phyloP scores from a whole-genome alignment of 768 basidiomycete species.

The Nevesoporus exiguus region DNA sequence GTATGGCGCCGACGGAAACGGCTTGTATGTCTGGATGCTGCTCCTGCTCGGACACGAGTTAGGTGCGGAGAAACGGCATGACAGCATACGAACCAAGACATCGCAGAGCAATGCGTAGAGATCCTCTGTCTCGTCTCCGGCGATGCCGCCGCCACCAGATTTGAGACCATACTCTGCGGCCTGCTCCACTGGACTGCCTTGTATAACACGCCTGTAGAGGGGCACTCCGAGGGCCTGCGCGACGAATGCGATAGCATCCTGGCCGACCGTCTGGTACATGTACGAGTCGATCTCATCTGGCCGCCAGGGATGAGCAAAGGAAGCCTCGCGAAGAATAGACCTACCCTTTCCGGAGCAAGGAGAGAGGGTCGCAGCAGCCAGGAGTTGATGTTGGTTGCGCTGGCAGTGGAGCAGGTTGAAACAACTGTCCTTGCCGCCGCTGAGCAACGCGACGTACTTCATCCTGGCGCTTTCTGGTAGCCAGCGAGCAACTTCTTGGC shows the following conservation, averaged over 20 bases:
- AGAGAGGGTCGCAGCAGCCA: slow-evolving; percentile 85
- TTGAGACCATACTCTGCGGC: slow-evolving; percentile 83
- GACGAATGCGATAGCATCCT: slow-evolving; percentile 85
- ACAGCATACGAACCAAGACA: slow-evolving; percentile 65
- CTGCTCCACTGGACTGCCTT: slow-evolving; percentile 76
- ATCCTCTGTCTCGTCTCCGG: slow-evolving; percentile 96
- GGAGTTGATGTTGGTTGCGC: slow-evolving; percentile 79
- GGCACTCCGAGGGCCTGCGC: slow-evolving; percentile 85
- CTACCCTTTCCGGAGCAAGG: slow-evolving; percentile 84
- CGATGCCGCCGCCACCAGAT: slow-evolving; percentile 46
- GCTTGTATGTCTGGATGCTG: slow-evolving; percentile 79
- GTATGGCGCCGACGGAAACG: slow-evolving; percentile 92
- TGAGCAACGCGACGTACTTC: slow-evolving; percentile 93
- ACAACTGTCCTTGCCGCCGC: slow-evolving; percentile 97
- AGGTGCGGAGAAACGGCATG: not conserved
- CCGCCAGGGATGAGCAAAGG: slow-evolving; percentile 6
- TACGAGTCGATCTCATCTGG: slow-evolving; percentile 98
- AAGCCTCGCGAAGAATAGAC: slow-evolving; percentile 1
- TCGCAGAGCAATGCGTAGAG: slow-evolving; percentile 64
- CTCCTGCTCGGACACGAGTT: slow-evolving; percentile 38
- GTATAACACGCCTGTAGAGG: slow-evolving; percentile 77
- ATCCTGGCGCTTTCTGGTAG: too few relatives aligned
- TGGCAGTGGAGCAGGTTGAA: slow-evolving; percentile 91
- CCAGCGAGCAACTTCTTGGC: too few relatives aligned
- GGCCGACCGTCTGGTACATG: slow-evolving; percentile 98